A percentile compares a stretch with the other conserved stretches of the same genome.
phyloP scores from a whole-genome alignment of 495 filamentous ascomycete genomes.

The Penicillium soppii region DNA sequence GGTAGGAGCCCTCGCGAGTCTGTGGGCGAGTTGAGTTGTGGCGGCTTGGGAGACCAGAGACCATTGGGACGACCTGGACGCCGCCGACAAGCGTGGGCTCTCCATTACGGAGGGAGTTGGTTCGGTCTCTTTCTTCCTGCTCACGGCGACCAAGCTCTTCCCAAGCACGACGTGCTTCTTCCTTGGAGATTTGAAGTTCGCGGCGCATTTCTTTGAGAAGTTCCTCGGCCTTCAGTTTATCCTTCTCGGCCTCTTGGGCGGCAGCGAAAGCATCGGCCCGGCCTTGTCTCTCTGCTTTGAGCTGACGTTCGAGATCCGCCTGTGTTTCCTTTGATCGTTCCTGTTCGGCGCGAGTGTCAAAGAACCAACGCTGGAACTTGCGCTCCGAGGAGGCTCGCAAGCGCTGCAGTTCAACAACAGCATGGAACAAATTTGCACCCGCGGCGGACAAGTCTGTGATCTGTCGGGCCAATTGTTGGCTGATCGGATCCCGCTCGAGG shows the following conservation, averaged over 20 bases:
- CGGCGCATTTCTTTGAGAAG: slow-evolving; percentile 81
- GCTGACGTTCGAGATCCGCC: slow-evolving; percentile 69
- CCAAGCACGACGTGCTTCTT: slow-evolving; percentile 94
- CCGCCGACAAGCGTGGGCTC: slow-evolving; percentile 86
- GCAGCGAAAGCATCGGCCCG: slow-evolving; percentile 63
- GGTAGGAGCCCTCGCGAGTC: slow-evolving; percentile 47
- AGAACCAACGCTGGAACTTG: slow-evolving; percentile 99
- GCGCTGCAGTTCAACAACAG: slow-evolving; percentile 95
- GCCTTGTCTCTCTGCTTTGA: slow-evolving; percentile 70
- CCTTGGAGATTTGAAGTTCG: slow-evolving; percentile 91
- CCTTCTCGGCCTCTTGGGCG: slow-evolving; percentile 61
- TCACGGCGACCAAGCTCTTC: slow-evolving; percentile 93
- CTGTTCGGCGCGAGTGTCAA: slow-evolving; percentile 85
- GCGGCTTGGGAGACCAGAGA: slow-evolving; percentile 68
- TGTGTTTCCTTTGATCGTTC: slow-evolving; percentile 84
- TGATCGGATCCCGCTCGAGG: slow-evolving; percentile 75
- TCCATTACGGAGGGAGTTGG: slow-evolving; percentile 79
- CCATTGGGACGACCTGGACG: slow-evolving; percentile 96
- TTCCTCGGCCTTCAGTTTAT: slow-evolving; percentile 68
- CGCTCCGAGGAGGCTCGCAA: slow-evolving; percentile 92
- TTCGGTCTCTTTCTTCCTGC: slow-evolving; percentile 94
- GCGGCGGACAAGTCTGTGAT: slow-evolving; percentile 95
- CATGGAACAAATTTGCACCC: slow-evolving; percentile 95
- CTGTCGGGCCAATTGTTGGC: slow-evolving; percentile 84
- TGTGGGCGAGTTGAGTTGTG: slow-evolving; percentile 53